Evolutionary conservation across 2,329 filamentous ascomycete genomes (phyloP).

Genomic region (Coleophoma cylindrospora): DNA sequence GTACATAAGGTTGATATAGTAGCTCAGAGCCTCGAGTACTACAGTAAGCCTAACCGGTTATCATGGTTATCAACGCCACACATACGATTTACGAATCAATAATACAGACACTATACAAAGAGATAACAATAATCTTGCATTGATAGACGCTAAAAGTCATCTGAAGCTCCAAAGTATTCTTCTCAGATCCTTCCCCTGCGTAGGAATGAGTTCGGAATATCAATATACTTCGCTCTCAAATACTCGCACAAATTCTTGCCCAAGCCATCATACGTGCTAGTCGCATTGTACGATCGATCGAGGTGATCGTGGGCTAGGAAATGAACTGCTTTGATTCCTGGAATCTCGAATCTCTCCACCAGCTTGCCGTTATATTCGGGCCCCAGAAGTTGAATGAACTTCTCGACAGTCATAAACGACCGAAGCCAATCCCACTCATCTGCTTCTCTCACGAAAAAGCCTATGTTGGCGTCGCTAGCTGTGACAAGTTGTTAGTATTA

Average conservation of each 20-base stretch:
- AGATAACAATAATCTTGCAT: no score
- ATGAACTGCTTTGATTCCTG: constrained; percentile 14
- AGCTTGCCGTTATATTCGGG: constrained; percentile 21
- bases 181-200: constrained; percentile 11
- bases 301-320: constrained; percentile 24
- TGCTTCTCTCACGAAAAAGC: constrained; percentile 32
- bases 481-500: no score
- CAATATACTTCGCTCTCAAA: constrained; percentile 13
- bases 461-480: constrained; percentile 30
- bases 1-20: no score
- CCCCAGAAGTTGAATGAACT: constrained; percentile 20
- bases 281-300: constrained; percentile 16
- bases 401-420: constrained; percentile 16
- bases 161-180: no score
- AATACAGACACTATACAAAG: no score
- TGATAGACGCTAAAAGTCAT: no score
- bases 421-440: constrained; percentile 35
- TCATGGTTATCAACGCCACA: no score
- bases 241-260: constrained; percentile 15
- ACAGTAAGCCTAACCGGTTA: no score
- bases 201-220: constrained; percentile 14
- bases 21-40: no score
- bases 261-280: constrained; percentile 15
- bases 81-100: no score
- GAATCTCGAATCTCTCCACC: constrained; percentile 20